A percentile compares a stretch with the other conserved stretches of the same genome.
Conservation (phyloP, 148 eudicot genomes). For the Camellia sinensis region DNA sequence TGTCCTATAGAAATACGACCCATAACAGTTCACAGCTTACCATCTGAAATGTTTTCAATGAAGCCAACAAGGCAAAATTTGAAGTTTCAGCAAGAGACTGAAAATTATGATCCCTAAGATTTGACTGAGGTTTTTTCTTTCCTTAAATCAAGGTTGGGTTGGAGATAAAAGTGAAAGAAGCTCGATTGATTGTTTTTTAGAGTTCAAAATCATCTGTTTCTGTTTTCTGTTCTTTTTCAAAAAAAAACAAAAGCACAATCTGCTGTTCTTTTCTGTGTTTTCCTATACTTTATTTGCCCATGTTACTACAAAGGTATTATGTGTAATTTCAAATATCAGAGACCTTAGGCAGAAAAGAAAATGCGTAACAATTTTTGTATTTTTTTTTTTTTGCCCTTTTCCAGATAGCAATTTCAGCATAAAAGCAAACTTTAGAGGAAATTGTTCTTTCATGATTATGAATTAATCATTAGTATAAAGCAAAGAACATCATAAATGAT, state of each 20-base stretch:
- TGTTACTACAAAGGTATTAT: background rate
- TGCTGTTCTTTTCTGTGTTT: background rate
- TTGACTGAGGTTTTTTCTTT: too few species aligned
- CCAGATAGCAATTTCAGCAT: background rate
- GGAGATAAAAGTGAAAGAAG: too few species aligned
- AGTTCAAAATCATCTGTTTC: too few species aligned
- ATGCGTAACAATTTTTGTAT: background rate
- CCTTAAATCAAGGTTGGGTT: too few species aligned
- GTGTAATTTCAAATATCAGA: background rate
- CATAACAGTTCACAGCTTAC: background rate
- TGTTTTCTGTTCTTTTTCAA: too few species aligned
- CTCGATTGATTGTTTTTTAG: too few species aligned
- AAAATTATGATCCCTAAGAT: too few species aligned
- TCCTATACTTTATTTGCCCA: background rate
- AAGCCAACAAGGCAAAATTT: background rate
- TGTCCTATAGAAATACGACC: background rate
- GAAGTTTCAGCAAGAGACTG: too few species aligned
- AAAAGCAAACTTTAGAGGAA: background rate
- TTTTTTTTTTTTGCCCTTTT: background rate
- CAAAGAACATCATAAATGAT: conserved; percentile 5
- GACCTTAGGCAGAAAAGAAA: background rate
- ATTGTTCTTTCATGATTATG: background rate
- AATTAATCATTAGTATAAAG: background rate
- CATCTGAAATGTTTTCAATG: background rate
- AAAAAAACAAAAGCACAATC: background rate